Evolutionary conservation across 148 eudicot genomes (phyloP), one percentile per base, ranked within the genome.

Genomic region (Persicaria tinctoria): DNA sequence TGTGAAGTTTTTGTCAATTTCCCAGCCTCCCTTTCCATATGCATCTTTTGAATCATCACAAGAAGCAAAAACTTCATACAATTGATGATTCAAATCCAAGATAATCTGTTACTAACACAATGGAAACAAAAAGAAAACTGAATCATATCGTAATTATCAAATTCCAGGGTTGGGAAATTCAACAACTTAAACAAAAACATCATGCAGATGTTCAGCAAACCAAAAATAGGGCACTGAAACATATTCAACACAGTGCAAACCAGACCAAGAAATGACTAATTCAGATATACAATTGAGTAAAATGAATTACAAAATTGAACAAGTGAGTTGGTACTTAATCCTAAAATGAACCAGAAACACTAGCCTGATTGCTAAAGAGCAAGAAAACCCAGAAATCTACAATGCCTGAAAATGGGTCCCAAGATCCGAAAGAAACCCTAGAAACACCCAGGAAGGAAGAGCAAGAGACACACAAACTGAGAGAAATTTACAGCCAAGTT

Each of bases 401-500:
- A 60, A 64, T 64, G 70, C 46, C 5, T 64, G 70, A 66, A 44
- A 66, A 23, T 66, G 53, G 12, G 1, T 38, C 7, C 18, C 17
- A 41, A 14, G 47, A 44, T 66, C 47, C 17, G 38, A 66, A 48
- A 66, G 17, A 66, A 66, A 66, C 70, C 70, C 70, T 66, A 66
- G 47, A 41, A 66, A 66, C 48, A 48, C 18, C 18, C 70, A 66
- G 47, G 70, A 41, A 23, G 68, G 68, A 63, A 66, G 70, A 41
- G 70, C 70, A 66, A 44, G 48, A 66, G 47, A 66, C 70, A 13
- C 70, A 41, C 12, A 66, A 1, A 38, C 68, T 66, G 70, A 66
- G 44, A 13, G 18, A 14, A 66, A 38, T 6, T 18, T 47, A 63
- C 44, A 63, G 45, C 45, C 68, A 62, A 57, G 1, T 62, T 62